Evolutionary conservation across 257 asterid species (phyloP).

Genomic region (Gentiana macrophylla): DNA sequence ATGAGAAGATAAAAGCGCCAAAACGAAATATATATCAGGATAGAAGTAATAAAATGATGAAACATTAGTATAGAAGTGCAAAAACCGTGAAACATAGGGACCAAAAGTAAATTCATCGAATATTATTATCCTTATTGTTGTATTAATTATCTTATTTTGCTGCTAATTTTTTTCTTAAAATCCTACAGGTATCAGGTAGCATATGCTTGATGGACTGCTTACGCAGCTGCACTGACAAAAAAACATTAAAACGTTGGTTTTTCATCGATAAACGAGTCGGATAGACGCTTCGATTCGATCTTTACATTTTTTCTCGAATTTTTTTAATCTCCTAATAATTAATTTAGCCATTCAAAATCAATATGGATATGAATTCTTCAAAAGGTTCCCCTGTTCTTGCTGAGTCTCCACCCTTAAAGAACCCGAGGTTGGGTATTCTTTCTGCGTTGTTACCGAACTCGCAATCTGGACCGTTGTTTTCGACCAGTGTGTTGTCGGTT

Average conservation of each 20-base stretch:
- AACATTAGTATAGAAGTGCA: too few relatives aligned
- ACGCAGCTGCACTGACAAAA: slow-evolving; percentile 44
- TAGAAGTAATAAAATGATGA: too few relatives aligned
- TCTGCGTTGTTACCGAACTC: slow-evolving; percentile 44
- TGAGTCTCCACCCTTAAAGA: slow-evolving; percentile 52
- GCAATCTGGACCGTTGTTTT: slow-evolving; percentile 42
- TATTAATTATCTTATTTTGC: not conserved
- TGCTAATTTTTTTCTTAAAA: not conserved
- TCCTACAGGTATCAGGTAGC: slow-evolving; percentile 33
- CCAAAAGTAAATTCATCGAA: not conserved
- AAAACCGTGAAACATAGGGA: too few relatives aligned
- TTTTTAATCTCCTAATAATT: not conserved
- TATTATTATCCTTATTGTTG: not conserved
- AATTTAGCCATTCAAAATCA: slow-evolving; percentile 5
- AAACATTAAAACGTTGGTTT: slow-evolving; percentile 67
- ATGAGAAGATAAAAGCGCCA: too few relatives aligned
- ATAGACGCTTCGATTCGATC: slow-evolving; percentile 14
- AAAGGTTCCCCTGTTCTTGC: slow-evolving; percentile 59
- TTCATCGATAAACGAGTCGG: slow-evolving; percentile 77
- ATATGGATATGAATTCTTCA: slow-evolving; percentile 62
- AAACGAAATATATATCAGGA: too few relatives aligned
- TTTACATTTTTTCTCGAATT: too few relatives aligned
- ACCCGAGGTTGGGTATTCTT: slow-evolving; percentile 52
- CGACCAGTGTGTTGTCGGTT: slow-evolving; percentile 24
- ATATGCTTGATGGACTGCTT: slow-evolving; percentile 59